Base-by-base conservation (phyloP, 176 grass and related monocot species). In the Aegilops umbellulata region DNA sequence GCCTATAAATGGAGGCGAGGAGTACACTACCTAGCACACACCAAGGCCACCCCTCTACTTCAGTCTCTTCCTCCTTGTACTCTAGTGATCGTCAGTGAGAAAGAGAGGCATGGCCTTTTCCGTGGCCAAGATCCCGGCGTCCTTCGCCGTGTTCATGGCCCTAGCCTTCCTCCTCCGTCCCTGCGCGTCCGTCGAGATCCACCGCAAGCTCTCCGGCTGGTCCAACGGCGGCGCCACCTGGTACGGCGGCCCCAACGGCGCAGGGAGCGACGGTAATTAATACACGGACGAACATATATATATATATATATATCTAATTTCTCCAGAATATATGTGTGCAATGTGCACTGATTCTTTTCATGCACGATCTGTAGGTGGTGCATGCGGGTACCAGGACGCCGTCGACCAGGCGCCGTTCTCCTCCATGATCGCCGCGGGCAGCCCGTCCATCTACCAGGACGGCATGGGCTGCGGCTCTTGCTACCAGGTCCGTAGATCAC, bases 401-500 rank as follows among this genome's bases (percentile, higher is more conserved):
- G 95, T 97, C 14, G 90, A 84, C 16, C 63, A 69, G 25, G 64
- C 84, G 22, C 95, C 95, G 2, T 91, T 97, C 78, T 82, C 89
- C 13, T 92, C 90, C 84, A 88, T 94, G 90, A 89, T 95, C 47
- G 60, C 95, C 9, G 92, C 95, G 22, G 95, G 95, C 22, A 83
- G 82, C 42, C 93, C 95, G 38, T 87, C 89, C n/a, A 86, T 98
- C 83, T 98, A 89, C 68, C 22, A 71, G 46, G 72, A 51, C 34
- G 93, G 95, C 78, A 83, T 89, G 81, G 93, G 96, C 66, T 95
- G 96, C 25, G 93, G 96, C 14, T 73, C 96, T 42, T 95, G 96
- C n/a, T 94, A 91, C 49, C 86, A 92, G 92, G 57, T 49, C 46
- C 46, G 14, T 49, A 1, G 3, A 16, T 49, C 14, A 49, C 3